Conservation (phyloP, 805 yeast genomes). For the Metschnikowia peoriensis region DNA sequence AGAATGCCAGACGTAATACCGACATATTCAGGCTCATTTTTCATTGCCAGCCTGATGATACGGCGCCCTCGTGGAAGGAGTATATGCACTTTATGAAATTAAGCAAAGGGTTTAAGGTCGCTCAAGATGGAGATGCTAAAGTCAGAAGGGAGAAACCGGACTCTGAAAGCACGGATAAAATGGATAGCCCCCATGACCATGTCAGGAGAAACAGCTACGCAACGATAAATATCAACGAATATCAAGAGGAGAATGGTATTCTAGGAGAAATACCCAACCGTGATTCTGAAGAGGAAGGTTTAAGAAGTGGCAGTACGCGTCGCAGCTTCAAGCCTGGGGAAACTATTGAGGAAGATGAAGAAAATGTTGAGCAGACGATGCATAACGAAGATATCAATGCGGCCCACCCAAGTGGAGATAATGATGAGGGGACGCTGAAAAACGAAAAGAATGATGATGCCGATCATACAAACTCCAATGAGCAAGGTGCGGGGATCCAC, state of each 20-base stretch:
- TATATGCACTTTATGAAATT: conserved; percentile 69
- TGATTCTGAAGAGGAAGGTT: background rate
- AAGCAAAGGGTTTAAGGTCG: conserved; percentile 51
- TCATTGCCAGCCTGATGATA: conserved; percentile 93
- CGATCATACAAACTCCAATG: background rate
- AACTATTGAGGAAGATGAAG: conserved; percentile 15
- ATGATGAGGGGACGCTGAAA: background rate
- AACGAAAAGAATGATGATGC: conserved; percentile 1
- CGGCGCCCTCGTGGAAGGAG: conserved; percentile 86
- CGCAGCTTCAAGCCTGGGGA: conserved; percentile 7
- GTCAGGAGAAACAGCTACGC: conserved; percentile 21
- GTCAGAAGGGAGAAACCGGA: conserved; percentile 22
- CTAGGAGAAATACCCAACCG: conserved; percentile 5
- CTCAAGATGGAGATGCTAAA: conserved; percentile 38
- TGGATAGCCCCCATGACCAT: conserved; percentile 13
- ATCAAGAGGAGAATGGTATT: conserved; percentile 33
- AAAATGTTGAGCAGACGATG: conserved; percentile 11
- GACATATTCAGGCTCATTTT: conserved; percentile 78
- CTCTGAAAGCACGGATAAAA: conserved; percentile 16
- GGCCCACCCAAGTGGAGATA: background rate
- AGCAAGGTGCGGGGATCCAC: background rate
- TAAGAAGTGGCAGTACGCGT: conserved; percentile 1
- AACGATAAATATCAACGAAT: conserved; percentile 27
- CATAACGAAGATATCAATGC: conserved; percentile 3
- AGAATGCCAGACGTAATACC: conserved; percentile 81